Evolutionary conservation across 2,329 filamentous ascomycete species (phyloP).

Genomic region (Hypoxylon sp.): DNA sequence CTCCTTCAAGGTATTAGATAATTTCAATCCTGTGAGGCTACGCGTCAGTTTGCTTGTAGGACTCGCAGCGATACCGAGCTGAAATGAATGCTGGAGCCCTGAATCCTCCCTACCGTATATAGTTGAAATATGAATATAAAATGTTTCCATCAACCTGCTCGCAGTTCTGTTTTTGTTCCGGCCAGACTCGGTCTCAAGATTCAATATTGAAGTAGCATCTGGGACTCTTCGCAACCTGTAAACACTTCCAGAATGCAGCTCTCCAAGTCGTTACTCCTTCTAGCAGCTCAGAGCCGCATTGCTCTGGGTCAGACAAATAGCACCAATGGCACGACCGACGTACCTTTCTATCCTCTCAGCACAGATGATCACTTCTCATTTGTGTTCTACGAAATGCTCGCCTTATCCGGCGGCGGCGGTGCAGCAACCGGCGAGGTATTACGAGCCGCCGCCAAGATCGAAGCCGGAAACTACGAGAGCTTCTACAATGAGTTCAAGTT

Average conservation of each 20-base stretch:
- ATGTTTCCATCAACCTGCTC: slow-evolving; percentile 17
- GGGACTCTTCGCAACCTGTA: background rate
- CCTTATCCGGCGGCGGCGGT: slow-evolving; percentile 45
- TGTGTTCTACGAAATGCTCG: slow-evolving; percentile 29
- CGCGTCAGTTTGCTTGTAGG: background rate
- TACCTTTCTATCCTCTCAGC: slow-evolving; percentile 33
- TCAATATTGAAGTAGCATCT: background rate
- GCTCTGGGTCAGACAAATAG: slow-evolving; percentile 33
- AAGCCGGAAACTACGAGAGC: slow-evolving; percentile 47
- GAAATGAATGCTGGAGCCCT: background rate
- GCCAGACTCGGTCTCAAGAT: slow-evolving; percentile 1
- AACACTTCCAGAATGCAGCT: slow-evolving; percentile 29
- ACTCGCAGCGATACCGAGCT: background rate
- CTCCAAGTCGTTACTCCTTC: slow-evolving; percentile 32
- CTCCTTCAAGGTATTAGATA: slow-evolving; percentile 2
- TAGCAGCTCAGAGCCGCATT: slow-evolving; percentile 29
- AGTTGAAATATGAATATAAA: slow-evolving; percentile 23
- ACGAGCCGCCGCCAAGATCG: slow-evolving; percentile 49
- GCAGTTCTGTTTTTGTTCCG: slow-evolving; percentile 1
- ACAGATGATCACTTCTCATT: slow-evolving; percentile 41
- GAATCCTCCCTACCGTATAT: background rate
- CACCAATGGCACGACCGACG: slow-evolving; percentile 30
- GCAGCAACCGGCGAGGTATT: slow-evolving; percentile 56
- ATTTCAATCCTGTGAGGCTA: slow-evolving; percentile 4
- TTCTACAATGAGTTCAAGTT: slow-evolving; percentile 48